Conservation (phyloP, 2,329 filamentous ascomycete species). For the Colletotrichum phormii region DNA sequence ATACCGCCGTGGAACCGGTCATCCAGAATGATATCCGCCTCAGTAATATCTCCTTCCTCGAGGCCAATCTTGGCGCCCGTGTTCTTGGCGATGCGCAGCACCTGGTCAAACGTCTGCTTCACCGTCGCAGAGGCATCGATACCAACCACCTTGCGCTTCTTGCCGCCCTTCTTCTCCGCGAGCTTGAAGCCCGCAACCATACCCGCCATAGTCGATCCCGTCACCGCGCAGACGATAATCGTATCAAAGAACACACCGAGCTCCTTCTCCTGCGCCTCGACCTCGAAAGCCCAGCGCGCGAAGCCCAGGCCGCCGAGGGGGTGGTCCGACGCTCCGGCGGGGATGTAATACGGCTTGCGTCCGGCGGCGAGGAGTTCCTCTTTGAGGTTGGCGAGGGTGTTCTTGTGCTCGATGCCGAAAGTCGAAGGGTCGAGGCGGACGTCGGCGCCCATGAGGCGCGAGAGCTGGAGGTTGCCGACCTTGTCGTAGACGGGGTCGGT, state of each 20-base stretch:
- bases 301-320: slow-evolving; percentile 77
- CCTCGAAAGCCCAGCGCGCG: slow-evolving; percentile 77
- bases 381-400: slow-evolving; percentile 65
- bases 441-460: slow-evolving; percentile 74
- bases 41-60: slow-evolving; percentile 67
- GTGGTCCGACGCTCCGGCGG: slow-evolving; percentile 77
- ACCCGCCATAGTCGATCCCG: slow-evolving; percentile 77
- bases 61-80: slow-evolving; percentile 75
- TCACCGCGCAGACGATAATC: slow-evolving; percentile 77
- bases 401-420: slow-evolving; percentile 78
- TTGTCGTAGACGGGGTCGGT: slow-evolving; percentile 68
- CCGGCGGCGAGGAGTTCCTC: slow-evolving; percentile 64
- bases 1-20: slow-evolving; percentile 73
- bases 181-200: slow-evolving; percentile 81
- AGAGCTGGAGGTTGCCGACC: slow-evolving; percentile 79
- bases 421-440: slow-evolving; percentile 68
- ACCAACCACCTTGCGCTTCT: slow-evolving; percentile 48
- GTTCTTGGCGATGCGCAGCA: slow-evolving; percentile 73
- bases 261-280: slow-evolving; percentile 70
- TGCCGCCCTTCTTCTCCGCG: slow-evolving; percentile 58
- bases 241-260: slow-evolving; percentile 75
- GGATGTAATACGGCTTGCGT: slow-evolving; percentile 77
- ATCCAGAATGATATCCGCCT: slow-evolving; percentile 72
- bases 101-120: slow-evolving; percentile 72
- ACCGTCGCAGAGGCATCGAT: slow-evolving; percentile 59